Evolutionary conservation across 441 rosid species (phyloP).

Genomic region (Omphalea diandra): DNA sequence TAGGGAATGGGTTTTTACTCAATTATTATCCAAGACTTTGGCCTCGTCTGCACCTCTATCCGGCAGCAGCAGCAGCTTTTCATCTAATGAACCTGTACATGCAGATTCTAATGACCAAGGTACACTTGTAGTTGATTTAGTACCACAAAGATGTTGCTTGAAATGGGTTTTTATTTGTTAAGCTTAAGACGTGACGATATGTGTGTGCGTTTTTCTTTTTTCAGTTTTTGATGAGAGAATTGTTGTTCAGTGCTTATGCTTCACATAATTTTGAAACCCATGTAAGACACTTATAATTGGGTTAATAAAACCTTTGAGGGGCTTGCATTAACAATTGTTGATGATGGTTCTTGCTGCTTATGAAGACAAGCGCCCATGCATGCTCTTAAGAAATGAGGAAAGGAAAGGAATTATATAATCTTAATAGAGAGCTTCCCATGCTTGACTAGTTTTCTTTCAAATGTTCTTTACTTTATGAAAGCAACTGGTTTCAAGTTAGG

Average conservation of each 20-base stretch:
- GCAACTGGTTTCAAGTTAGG: background rate
- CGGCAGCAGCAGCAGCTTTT: constrained; percentile 44
- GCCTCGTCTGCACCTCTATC: constrained; percentile 53
- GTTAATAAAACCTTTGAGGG: too few species aligned
- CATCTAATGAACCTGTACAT: constrained; percentile 28
- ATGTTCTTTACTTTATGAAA: background rate
- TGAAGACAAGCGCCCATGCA: too few species aligned
- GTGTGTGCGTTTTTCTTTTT: too few species aligned
- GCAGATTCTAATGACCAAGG: constrained; percentile 46
- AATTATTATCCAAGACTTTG: constrained; percentile 56
- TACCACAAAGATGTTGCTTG: background rate
- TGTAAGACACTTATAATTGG: too few species aligned
- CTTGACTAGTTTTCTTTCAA: background rate
- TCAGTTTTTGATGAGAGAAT: background rate
- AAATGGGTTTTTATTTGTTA: background rate
- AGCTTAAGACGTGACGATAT: too few species aligned
- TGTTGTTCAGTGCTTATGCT: background rate
- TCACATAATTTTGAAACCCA: background rate
- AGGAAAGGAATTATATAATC: background rate
- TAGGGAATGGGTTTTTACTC: constrained; percentile 74
- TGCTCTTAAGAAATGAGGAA: background rate
- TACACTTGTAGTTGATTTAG: constrained; percentile 12
- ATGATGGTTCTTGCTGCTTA: too few species aligned
- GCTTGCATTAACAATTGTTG: too few species aligned
- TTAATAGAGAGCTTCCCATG: background rate